Percentiles rank a stretch among this genome's conserved stretches.
phyloP scores from a whole-genome alignment of 2,329 filamentous ascomycete species.

The Botrytis hyacinthi region DNA sequence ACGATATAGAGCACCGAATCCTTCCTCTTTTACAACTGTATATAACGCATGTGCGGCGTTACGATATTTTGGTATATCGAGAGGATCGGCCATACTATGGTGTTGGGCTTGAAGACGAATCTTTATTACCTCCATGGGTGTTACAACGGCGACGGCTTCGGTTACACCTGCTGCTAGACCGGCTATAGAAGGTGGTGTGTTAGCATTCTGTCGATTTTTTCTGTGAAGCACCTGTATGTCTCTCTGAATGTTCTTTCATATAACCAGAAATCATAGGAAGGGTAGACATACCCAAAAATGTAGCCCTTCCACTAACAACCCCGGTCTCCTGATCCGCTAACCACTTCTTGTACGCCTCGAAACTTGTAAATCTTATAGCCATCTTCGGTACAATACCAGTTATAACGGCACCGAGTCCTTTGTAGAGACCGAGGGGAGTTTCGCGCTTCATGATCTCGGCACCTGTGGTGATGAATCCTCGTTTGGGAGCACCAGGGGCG shows the following conservation, averaged over 20 bases:
- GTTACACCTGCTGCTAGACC: constrained; percentile 91
- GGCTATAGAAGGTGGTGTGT: constrained; percentile 47
- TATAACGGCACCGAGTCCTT: constrained; percentile 93
- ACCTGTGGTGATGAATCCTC: constrained; percentile 86
- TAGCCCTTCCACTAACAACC: constrained; percentile 65
- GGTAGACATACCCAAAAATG: constrained; percentile 60
- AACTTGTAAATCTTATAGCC: constrained; percentile 98
- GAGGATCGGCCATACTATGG: constrained; percentile 94
- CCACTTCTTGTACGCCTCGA: constrained; percentile 89
- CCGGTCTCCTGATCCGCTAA: constrained; percentile 69
- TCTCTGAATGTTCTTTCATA: neutral
- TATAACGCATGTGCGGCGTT: constrained; percentile 82
- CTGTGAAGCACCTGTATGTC: neutral
- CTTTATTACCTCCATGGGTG: constrained; percentile 99
- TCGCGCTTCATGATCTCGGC: constrained; percentile 83
- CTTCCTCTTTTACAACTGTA: constrained; percentile 91
- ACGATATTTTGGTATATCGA: constrained; percentile 95
- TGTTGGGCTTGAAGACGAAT: constrained; percentile 97
- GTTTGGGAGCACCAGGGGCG: constrained; percentile 74
- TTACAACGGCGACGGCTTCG: constrained; percentile 93
- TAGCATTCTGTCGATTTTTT: neutral
- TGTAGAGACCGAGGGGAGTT: constrained; percentile 91
- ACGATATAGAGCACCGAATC: constrained; percentile 81
- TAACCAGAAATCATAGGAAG: constrained; percentile 42
- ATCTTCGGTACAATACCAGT: constrained; percentile 98